Conservation (phyloP, 2,329 filamentous ascomycete genomes). For the Cladophialophora carrionii region DNA sequence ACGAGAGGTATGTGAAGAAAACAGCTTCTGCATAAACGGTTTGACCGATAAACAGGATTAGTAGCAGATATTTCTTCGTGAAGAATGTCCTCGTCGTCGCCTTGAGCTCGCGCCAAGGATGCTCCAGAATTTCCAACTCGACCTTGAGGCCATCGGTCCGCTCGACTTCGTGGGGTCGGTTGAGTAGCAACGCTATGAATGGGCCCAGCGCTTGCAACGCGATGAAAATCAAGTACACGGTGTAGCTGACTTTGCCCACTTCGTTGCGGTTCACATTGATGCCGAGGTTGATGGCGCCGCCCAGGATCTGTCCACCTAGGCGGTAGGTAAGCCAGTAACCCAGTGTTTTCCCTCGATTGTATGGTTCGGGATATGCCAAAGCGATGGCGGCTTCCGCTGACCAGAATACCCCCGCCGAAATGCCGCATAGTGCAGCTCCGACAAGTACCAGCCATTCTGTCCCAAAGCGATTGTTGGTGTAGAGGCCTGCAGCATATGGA, state of each 20-base stretch:
- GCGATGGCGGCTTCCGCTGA: conserved; percentile 74
- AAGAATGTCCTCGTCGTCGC: conserved; percentile 63
- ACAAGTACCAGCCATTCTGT: conserved; percentile 70
- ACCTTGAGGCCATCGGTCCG: conserved; percentile 68
- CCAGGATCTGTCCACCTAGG: conserved; percentile 68
- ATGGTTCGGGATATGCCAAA: conserved; percentile 71
- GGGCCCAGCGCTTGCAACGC: conserved; percentile 68
- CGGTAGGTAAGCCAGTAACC: conserved; percentile 69
- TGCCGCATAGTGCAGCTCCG: conserved; percentile 69
- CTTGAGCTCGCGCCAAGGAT: conserved; percentile 63
- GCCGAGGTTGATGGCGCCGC: conserved; percentile 71
- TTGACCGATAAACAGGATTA: conserved; percentile 70
- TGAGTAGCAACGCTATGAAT: conserved; percentile 66
- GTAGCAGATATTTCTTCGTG: conserved; percentile 64
- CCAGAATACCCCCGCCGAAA: conserved; percentile 75
- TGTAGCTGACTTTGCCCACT: conserved; percentile 69
- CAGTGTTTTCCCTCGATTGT: conserved; percentile 66
- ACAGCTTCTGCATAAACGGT: conserved; percentile 73
- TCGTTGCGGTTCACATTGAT: conserved; percentile 62
- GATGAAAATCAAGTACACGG: conserved; percentile 71
- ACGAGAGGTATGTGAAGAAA: conserved; percentile 68
- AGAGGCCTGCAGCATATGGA: conserved; percentile 71
- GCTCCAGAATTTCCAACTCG: conserved; percentile 60
- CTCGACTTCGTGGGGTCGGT: conserved; percentile 63
- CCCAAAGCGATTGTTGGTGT: conserved; percentile 72